phyloP scores from a whole-genome alignment of 495 filamentous ascomycete genomes.

The Penicillium cataractarum region DNA sequence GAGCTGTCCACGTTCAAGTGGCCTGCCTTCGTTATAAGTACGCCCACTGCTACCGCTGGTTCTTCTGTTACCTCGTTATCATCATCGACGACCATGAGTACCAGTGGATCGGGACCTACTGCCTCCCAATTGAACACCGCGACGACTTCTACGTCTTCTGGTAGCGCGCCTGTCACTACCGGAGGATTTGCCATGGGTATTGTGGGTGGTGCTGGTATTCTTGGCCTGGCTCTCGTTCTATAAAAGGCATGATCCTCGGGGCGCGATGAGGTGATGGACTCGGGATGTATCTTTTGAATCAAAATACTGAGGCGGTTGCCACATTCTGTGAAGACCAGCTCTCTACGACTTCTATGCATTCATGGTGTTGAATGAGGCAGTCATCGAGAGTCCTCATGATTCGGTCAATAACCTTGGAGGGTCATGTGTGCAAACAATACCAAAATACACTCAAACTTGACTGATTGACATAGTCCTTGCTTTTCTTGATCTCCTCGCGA shows the following conservation, averaged over 20 bases:
- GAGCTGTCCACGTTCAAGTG: not conserved
- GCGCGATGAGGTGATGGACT: not conserved
- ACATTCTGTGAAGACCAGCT: too few relatives aligned
- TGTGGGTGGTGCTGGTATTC: conserved; percentile 4
- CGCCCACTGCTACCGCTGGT: not conserved
- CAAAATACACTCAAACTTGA: too few relatives aligned
- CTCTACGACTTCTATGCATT: too few relatives aligned
- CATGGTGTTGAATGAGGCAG: too few relatives aligned
- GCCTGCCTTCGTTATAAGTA: not conserved
- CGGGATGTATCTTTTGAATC: too few relatives aligned
- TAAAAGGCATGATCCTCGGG: not conserved
- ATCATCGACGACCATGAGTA: not conserved
- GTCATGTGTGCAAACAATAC: too few relatives aligned
- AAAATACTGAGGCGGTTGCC: too few relatives aligned
- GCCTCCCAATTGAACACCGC: not conserved
- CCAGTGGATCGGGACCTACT: not conserved
- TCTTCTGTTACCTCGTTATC: not conserved
- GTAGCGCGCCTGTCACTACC: not conserved
- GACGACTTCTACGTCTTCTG: not conserved
- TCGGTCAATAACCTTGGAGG: too few relatives aligned
- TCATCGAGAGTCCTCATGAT: too few relatives aligned
- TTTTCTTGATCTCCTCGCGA: too few relatives aligned
- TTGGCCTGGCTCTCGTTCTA: conserved; percentile 8
- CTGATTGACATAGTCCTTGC: too few relatives aligned
- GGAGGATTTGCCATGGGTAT: not conserved